Evolutionary conservation across 257 asterid genomes (phyloP).

Genomic region (Solanum lycopersicoides): DNA sequence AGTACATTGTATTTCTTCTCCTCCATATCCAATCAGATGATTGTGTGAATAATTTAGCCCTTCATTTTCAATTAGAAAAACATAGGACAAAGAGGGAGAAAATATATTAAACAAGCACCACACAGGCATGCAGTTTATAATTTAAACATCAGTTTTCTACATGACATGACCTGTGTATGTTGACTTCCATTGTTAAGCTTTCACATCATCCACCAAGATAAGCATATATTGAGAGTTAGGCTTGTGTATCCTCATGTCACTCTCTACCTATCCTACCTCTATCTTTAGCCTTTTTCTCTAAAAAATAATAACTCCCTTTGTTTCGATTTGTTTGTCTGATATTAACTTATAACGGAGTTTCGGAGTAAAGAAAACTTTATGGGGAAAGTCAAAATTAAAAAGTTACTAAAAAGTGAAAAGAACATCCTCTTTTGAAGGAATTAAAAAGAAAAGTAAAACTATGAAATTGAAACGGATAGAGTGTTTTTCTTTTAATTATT

Average conservation of each 20-base stretch:
- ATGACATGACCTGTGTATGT: background rate
- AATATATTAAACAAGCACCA: background rate
- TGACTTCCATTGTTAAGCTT: background rate
- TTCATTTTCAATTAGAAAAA: background rate
- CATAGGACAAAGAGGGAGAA: background rate
- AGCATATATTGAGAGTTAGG: background rate
- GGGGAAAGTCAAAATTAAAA: background rate
- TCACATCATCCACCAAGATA: constrained; percentile 1
- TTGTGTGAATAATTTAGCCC: background rate
- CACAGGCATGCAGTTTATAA: background rate
- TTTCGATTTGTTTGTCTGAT: background rate
- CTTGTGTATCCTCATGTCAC: background rate
- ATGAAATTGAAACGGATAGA: background rate
- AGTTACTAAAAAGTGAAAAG: background rate
- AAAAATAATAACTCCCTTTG: background rate
- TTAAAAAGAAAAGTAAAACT: background rate
- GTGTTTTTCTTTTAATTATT: background rate
- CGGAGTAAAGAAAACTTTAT: background rate
- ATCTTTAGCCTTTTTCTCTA: background rate
- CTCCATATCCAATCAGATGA: background rate
- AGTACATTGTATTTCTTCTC: background rate
- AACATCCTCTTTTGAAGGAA: background rate
- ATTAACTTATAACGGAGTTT: background rate
- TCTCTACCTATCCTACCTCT: background rate
- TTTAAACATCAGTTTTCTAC: background rate